Evolutionary conservation across 2,329 filamentous ascomycete genomes (phyloP).

Genomic region (Talaromyces rugulosus): DNA sequence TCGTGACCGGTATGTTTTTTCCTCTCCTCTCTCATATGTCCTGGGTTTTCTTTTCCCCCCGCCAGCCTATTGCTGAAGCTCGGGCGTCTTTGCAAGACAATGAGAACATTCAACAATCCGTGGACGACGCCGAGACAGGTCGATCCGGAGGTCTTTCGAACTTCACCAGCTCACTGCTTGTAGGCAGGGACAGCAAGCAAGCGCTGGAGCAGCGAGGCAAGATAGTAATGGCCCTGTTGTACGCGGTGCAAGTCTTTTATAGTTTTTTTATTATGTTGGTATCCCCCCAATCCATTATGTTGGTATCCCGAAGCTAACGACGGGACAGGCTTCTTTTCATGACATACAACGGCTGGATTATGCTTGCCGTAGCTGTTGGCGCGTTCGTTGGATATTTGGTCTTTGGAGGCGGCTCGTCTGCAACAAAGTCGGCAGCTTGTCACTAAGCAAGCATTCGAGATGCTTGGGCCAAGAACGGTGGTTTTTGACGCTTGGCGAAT

Average conservation of each 20-base stretch:
- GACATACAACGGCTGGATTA: conserved; percentile 99
- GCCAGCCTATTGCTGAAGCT: conserved; percentile 14
- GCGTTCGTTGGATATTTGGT: conserved; percentile 83
- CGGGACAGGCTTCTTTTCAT: conserved; percentile 89
- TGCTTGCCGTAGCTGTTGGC: conserved; percentile 84
- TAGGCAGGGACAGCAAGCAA: conserved; percentile 66
- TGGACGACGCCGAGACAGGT: conserved; percentile 1
- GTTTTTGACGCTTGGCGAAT: neutral
- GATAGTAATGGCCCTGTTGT: conserved; percentile 74
- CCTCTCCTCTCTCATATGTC: neutral
- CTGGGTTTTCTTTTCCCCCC: neutral
- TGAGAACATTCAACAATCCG: conserved; percentile 23
- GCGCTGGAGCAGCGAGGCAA: conserved; percentile 64
- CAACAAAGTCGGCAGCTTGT: conserved; percentile 84
- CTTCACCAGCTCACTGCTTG: conserved; percentile 64
- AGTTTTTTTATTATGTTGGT: conserved; percentile 99
- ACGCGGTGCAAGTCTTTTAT: conserved; percentile 94
- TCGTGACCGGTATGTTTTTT: conserved; percentile 28
- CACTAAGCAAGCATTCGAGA: conserved; percentile 55
- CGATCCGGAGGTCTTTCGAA: conserved; percentile 15
- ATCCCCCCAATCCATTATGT: neutral
- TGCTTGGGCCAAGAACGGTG: neutral
- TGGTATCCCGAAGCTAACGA: neutral
- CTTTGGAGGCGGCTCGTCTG: conserved; percentile 67
- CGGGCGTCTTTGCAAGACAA: conserved; percentile 28